phyloP scores from a whole-genome alignment of 768 basidiomycete genomes.

The Boletus rubropictus region DNA sequence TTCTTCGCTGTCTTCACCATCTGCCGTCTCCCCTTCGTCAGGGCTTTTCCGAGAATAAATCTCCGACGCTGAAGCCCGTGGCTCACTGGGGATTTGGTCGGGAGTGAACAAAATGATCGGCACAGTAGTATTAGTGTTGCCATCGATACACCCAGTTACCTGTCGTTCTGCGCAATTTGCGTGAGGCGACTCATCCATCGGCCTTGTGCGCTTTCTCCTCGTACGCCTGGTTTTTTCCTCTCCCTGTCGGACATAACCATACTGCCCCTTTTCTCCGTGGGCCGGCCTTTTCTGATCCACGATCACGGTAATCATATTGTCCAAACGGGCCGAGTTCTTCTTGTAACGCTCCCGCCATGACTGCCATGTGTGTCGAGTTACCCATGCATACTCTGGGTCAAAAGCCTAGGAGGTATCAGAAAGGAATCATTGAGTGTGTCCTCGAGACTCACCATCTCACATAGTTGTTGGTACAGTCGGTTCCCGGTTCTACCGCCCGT shows the following conservation, averaged over 20 bases:
- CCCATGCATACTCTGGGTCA: slow-evolving; percentile 76
- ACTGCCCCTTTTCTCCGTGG: slow-evolving; percentile 74
- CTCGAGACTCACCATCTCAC: slow-evolving; percentile 51
- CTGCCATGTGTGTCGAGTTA: slow-evolving; percentile 80
- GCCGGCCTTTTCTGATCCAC: slow-evolving; percentile 65
- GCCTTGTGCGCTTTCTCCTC: slow-evolving; percentile 43
- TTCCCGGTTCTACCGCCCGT: slow-evolving; percentile 80
- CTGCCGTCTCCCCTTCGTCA: slow-evolving; percentile 65
- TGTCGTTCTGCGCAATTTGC: slow-evolving; percentile 20
- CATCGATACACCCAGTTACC: slow-evolving; percentile 8
- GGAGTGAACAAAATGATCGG: slow-evolving; percentile 27
- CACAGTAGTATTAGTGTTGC: slow-evolving; percentile 3
- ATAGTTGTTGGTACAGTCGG: slow-evolving; percentile 74
- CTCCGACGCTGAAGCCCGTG: slow-evolving; percentile 26
- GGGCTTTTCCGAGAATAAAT: slow-evolving; percentile 37
- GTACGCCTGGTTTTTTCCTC: slow-evolving; percentile 62
- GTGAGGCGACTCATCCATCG: slow-evolving; percentile 22
- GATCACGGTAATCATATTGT: slow-evolving; percentile 55
- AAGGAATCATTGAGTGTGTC: not conserved
- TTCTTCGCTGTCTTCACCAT: slow-evolving; percentile 47
- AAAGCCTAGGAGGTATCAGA: slow-evolving; percentile 36
- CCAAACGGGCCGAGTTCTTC: slow-evolving; percentile 68
- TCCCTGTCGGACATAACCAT: slow-evolving; percentile 71
- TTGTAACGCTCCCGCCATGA: slow-evolving; percentile 89
- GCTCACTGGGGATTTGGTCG: slow-evolving; percentile 15